Evolutionary conservation across 1,139 yeast species (phyloP).

Genomic region (Blastobotrys serpentis): DNA sequence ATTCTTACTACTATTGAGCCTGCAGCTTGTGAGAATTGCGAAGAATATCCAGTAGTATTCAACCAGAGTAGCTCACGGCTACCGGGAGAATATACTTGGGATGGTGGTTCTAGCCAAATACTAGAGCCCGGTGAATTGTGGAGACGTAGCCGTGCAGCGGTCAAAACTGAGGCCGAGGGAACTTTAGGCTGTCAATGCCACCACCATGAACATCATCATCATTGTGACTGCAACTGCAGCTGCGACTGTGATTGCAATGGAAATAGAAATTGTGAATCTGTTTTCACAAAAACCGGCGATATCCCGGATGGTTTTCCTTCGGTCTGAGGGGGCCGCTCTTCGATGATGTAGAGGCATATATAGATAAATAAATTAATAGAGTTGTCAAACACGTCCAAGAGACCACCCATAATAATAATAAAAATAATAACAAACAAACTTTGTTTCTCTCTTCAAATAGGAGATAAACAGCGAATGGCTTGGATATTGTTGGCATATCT

Average conservation of each 20-base stretch:
- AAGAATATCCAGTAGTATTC: background rate
- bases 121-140: background rate
- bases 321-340: background rate
- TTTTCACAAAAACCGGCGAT: background rate
- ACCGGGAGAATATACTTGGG: background rate
- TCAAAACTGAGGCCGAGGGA: too few species aligned
- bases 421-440: too few species aligned
- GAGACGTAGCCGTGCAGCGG: background rate
- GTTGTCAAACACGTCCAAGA: too few species aligned
- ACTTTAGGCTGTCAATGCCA: background rate
- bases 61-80: background rate
- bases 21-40: background rate
- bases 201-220: background rate
- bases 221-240: background rate
- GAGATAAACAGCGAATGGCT: too few species aligned
- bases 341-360: too few species aligned
- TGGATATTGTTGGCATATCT: too few species aligned
- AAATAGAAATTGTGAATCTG: background rate
- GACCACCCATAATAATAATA: too few species aligned
- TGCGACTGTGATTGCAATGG: background rate
- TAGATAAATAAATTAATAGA: too few species aligned
- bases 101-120: background rate
- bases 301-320: background rate
- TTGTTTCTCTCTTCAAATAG: too few species aligned
- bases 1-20: background rate